These are phyloP conservation scores for Paraleonurus japonicus DNA, from an alignment of 257 asterid species.

Conservation along the genomic window DNA sequence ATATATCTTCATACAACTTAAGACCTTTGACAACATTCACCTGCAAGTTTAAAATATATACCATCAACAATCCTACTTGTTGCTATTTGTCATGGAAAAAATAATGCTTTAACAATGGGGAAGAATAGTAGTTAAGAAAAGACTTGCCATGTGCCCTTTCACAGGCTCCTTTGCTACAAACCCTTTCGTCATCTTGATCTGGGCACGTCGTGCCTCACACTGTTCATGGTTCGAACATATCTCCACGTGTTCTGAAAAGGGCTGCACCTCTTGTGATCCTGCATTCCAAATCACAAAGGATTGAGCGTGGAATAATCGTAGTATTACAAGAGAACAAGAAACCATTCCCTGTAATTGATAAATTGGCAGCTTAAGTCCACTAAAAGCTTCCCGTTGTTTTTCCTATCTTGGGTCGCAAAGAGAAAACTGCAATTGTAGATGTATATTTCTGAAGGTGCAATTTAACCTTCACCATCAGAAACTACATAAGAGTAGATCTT, in stretches of 20 bases:
- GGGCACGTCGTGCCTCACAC: constrained; percentile 72
- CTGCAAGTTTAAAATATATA: constrained; percentile 37
- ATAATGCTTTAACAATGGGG: not conserved
- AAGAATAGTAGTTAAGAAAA: constrained; percentile 10
- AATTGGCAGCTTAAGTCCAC: constrained; percentile 1
- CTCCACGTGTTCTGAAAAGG: constrained; percentile 46
- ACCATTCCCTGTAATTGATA: constrained; percentile 17
- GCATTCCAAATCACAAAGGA: constrained; percentile 18
- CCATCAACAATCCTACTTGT: constrained; percentile 5
- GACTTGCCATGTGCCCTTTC: constrained; percentile 87
- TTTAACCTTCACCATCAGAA: constrained; percentile 2
- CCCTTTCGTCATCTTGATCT: constrained; percentile 84
- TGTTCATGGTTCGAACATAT: constrained; percentile 78
- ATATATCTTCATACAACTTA: constrained; percentile 77
- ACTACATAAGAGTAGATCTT: not conserved
- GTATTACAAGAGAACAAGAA: not conserved
- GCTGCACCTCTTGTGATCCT: constrained; percentile 90
- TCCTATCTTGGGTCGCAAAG: constrained; percentile 5
- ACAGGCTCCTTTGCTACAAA: constrained; percentile 82
- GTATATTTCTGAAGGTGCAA: not conserved
- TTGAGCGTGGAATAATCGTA: not conserved
- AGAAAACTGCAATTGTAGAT: constrained; percentile 1
- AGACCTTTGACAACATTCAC: constrained; percentile 95
- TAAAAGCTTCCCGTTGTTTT: constrained; percentile 9
- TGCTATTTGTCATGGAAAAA: not conserved